phyloP scores from a whole-genome alignment of 805 yeast genomes.

The Yamadazyma paraphyllophila region DNA sequence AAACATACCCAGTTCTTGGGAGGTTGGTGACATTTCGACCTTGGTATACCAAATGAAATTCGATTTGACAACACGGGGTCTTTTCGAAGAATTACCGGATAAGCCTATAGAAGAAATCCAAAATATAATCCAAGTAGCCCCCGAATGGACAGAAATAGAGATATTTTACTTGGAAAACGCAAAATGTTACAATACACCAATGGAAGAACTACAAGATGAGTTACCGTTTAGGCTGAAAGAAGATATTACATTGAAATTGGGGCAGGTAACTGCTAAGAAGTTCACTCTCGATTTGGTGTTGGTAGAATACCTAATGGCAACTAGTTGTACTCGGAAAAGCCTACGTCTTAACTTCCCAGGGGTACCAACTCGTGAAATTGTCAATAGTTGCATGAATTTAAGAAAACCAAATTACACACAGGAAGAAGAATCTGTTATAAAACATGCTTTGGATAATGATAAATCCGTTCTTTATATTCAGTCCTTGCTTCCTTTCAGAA shows the following conservation, averaged over 20 bases:
- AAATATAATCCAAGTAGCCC: background rate
- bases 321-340: slow-evolving; percentile 10
- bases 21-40: slow-evolving; percentile 9
- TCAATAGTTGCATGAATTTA: slow-evolving; percentile 19
- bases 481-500: slow-evolving; percentile 17
- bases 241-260: slow-evolving; percentile 3
- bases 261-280: background rate
- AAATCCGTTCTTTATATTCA: slow-evolving; percentile 20
- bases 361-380: slow-evolving; percentile 17
- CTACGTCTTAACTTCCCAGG: slow-evolving; percentile 13
- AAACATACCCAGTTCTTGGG: slow-evolving; percentile 5
- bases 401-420: slow-evolving; percentile 15
- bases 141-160: slow-evolving; percentile 6
- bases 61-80: slow-evolving; percentile 15
- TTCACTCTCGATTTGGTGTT: slow-evolving; percentile 6
- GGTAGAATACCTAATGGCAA: slow-evolving; percentile 9
- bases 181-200: slow-evolving; percentile 3
- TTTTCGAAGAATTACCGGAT: slow-evolving; percentile 15
- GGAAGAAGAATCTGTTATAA: slow-evolving; percentile 17
- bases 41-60: slow-evolving; percentile 8
- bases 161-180: slow-evolving; percentile 6
- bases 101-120: slow-evolving; percentile 13
- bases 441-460: slow-evolving; percentile 4
- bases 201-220: slow-evolving; percentile 9
- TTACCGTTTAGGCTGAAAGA: slow-evolving; percentile 12